Conservation (phyloP, 805 yeast genomes). For the Saturnispora sanitii region DNA sequence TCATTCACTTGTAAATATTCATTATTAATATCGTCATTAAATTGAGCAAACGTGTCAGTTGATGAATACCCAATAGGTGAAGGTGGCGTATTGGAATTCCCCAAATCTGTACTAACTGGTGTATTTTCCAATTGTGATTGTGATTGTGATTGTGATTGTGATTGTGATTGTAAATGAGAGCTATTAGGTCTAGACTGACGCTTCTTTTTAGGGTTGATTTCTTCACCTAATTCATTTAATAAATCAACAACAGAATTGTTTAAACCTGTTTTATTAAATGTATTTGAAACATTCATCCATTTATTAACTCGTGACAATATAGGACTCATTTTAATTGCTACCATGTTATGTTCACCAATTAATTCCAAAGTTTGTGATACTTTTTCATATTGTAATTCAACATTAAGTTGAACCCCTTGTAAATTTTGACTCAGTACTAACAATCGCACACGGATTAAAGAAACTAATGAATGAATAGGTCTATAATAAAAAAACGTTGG, state of each 20-base stretch:
- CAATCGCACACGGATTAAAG: slow-evolving; percentile 37
- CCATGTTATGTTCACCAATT: slow-evolving; percentile 22
- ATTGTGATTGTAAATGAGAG: no score
- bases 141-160: no score
- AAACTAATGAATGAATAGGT: slow-evolving; percentile 43
- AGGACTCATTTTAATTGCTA: slow-evolving; percentile 27
- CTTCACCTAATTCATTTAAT: slow-evolving; percentile 44
- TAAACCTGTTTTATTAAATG: slow-evolving; percentile 39
- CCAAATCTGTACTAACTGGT: not conserved
- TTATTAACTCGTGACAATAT: slow-evolving; percentile 28
- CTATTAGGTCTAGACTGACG: slow-evolving; percentile 4
- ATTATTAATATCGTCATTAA: not conserved
- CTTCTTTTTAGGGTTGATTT: slow-evolving; percentile 21
- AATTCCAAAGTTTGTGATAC: slow-evolving; percentile 19
- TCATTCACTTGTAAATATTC: not conserved
- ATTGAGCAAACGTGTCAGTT: slow-evolving; percentile 10
- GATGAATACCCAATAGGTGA: slow-evolving; percentile 25
- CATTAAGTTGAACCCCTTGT: slow-evolving; percentile 24
- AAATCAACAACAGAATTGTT: slow-evolving; percentile 45
- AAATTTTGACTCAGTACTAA: slow-evolving; percentile 35
- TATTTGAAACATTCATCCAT: slow-evolving; percentile 31
- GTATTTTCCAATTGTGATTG: not conserved
- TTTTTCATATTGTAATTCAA: slow-evolving; percentile 24
- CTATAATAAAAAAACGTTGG: slow-evolving; percentile 47
- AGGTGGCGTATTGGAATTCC: slow-evolving; percentile 10